Conservation (phyloP, 345 rosid genomes). For the Sisymbrium altissimum region DNA sequence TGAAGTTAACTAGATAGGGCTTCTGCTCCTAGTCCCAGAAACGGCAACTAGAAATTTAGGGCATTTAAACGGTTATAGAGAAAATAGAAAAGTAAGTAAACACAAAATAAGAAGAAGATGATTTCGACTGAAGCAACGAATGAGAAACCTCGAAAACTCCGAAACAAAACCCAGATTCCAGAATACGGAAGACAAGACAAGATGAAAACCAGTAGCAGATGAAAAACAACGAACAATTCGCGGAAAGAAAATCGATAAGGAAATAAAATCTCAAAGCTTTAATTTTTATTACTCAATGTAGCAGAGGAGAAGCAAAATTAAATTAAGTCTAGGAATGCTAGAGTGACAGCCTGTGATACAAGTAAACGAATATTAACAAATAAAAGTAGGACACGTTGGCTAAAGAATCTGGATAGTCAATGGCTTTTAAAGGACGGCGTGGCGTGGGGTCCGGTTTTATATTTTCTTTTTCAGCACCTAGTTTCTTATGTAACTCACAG, state of each 20-base stretch:
- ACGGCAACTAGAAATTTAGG: slow-evolving; percentile 21
- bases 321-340: slow-evolving; percentile 8
- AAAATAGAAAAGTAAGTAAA: not conserved
- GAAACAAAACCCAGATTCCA: slow-evolving; percentile 11
- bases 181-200: not conserved
- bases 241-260: slow-evolving; percentile 25
- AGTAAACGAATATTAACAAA: not conserved
- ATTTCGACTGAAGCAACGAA: slow-evolving; percentile 26
- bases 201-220: slow-evolving; percentile 7
- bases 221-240: slow-evolving; percentile 25
- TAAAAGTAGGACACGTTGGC: not conserved
- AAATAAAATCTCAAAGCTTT: slow-evolving; percentile 27
- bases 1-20: slow-evolving; percentile 23
- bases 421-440: slow-evolving; percentile 25
- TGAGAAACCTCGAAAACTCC: slow-evolving; percentile 25
- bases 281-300: slow-evolving; percentile 26
- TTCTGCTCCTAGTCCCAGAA: slow-evolving; percentile 32
- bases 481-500: not conserved
- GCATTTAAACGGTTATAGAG: not conserved
- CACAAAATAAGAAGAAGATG: not conserved
- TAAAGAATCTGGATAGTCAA: slow-evolving; percentile 29
- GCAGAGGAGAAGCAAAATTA: slow-evolving; percentile 2
- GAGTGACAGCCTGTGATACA: slow-evolving; percentile 5
- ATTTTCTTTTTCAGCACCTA: not conserved
- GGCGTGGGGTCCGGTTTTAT: slow-evolving; percentile 16